Base-by-base conservation (phyloP, 2,329 filamentous ascomycete genomes). In the Elsinoe fawcettii region DNA sequence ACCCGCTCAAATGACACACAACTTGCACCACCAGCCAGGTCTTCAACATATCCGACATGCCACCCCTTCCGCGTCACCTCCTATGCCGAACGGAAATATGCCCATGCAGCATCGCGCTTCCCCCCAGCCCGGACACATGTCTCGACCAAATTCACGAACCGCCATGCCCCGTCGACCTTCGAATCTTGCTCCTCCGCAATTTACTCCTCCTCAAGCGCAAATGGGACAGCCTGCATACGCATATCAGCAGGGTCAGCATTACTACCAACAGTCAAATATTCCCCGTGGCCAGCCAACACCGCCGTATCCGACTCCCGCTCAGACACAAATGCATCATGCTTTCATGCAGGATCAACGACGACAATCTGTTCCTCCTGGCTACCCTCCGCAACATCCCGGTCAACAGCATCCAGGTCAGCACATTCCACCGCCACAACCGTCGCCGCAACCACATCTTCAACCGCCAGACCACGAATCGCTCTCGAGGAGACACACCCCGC, bases 31-130 rank as follows among this genome's bases (percentile, higher is more conserved):
- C 61, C 79, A 82, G 64, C 75, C 80, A 34, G 76, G 76, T n/a
- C 95, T 90, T 68, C 82, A 88, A 62, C 88, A 92, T 65, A 85
- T 95, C 63, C 81, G 88, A 67, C 87, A 93, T 65, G 81, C 85
- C 57, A 90, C 89, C 18, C 87, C 90, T 9, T 95, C 90, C 22
- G 88, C 86, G 30, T 96, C 92, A 22, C 92, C 92, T 58, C 92
- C 92, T 2, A 88, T 96, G 63, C 81, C 82, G 54, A 95, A 90
- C 67, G 86, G 86, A 18, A 63, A 59, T 61, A 80, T 86, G 62
- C 80, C 82, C 65, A 82, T 83, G 61, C 80, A 82, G 59, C 83
- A 90, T 61, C 85, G 87, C 57, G 85, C 88, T 60, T 95, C 91
- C 5, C 91, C 91, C 14, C 88, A 95, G 67, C 87, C 89, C 3